Conservation (phyloP, 202 grass and related monocot genomes). For the Setaria italica region DNA sequence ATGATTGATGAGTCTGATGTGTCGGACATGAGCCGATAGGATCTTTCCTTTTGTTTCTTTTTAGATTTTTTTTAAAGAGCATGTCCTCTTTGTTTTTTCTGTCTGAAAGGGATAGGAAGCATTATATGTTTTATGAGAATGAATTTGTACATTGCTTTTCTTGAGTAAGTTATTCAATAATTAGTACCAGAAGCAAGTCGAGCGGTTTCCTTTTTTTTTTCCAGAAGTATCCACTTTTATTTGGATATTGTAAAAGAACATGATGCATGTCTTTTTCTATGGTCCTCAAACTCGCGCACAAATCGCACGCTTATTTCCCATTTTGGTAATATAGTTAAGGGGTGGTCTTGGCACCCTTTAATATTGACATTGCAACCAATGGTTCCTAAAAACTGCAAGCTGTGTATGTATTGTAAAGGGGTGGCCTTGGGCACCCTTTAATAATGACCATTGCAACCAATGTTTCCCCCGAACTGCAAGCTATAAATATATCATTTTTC, state of each 20-base stretch:
- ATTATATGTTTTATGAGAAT: background rate
- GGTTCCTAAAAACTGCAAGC: background rate
- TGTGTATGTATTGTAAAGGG: background rate
- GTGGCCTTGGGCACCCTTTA: background rate
- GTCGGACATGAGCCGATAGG: conserved; percentile 19
- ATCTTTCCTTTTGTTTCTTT: background rate
- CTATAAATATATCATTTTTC: background rate
- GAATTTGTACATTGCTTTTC: background rate
- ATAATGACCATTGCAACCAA: background rate
- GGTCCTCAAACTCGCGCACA: background rate
- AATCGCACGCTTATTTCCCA: background rate
- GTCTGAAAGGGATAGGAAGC: background rate
- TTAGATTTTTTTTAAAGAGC: background rate
- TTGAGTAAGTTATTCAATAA: background rate
- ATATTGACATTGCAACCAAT: background rate
- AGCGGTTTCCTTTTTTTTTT: background rate
- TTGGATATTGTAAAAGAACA: conserved; percentile 10
- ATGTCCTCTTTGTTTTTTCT: background rate
- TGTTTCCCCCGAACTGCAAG: background rate
- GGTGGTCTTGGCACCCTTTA: background rate
- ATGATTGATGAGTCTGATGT: conserved; percentile 22
- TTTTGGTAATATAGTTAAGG: background rate
- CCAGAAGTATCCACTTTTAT: background rate
- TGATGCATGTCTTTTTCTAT: background rate
- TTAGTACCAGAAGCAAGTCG: background rate